Evolutionary conservation across 2,329 filamentous ascomycete genomes (phyloP).

Genomic region (Macrophomina tecta): DNA sequence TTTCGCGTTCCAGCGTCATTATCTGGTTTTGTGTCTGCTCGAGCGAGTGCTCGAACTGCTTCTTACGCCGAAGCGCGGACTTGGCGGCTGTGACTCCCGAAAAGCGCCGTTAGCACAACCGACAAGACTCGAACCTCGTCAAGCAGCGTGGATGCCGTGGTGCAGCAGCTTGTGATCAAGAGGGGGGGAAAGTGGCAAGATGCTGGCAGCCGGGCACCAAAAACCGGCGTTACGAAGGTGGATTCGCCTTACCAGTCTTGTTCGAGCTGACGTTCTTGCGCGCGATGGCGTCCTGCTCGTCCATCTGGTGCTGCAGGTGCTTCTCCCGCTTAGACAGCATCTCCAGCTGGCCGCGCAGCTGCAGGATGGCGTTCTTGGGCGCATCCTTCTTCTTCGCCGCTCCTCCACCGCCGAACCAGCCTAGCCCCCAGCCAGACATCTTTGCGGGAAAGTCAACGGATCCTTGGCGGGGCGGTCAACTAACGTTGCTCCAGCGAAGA

Average conservation of each 20-base stretch:
- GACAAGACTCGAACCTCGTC: background rate
- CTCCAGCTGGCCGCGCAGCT: slow-evolving; percentile 85
- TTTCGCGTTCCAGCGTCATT: slow-evolving; percentile 89
- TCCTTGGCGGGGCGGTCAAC: background rate
- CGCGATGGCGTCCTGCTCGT: slow-evolving; percentile 87
- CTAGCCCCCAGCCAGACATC: slow-evolving; percentile 56
- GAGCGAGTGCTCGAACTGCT: slow-evolving; percentile 87
- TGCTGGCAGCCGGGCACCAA: background rate
- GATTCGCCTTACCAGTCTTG: slow-evolving; percentile 75
- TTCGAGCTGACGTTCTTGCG: slow-evolving; percentile 87
- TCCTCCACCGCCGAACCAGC: slow-evolving; percentile 84
- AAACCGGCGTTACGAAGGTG: background rate
- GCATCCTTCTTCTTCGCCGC: slow-evolving; percentile 89
- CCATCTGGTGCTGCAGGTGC: slow-evolving; percentile 89
- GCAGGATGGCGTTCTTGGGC: slow-evolving; percentile 95
- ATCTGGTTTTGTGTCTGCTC: slow-evolving; percentile 92
- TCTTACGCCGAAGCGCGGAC: slow-evolving; percentile 89
- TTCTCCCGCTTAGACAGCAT: slow-evolving; percentile 98
- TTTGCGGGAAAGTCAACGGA: background rate
- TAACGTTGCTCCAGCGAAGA: background rate
- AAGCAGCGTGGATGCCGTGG: no score
- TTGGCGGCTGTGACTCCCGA: slow-evolving; percentile 73
- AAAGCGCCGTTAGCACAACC: background rate
- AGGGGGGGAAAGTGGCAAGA: background rate
- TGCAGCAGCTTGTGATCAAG: no score